Percentiles rank a stretch among this genome's conserved stretches.
These are phyloP conservation scores for Noccaea bulbosa DNA, from an alignment of 345 rosid genomes.

Conservation along the genomic window DNA sequence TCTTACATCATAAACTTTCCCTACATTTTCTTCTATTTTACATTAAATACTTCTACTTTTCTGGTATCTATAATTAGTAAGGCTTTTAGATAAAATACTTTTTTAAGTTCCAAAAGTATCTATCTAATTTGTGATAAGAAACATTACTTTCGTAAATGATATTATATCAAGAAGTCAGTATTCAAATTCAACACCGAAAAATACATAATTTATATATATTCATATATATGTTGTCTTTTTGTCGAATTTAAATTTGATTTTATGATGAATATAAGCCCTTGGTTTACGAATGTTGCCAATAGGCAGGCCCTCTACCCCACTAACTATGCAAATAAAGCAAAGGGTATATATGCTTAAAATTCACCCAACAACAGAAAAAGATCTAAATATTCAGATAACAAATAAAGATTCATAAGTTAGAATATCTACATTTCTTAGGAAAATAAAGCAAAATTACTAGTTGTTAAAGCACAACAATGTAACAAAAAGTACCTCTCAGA, in stretches of 20 bases:
- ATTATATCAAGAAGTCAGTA: neutral
- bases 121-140: neutral
- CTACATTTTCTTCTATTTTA: neutral
- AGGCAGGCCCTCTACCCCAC: conserved; percentile 22
- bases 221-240: neutral
- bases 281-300: conserved; percentile 29
- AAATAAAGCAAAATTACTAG: conserved; percentile 5
- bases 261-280: conserved; percentile 8
- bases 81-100: neutral
- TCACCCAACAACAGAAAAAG: neutral
- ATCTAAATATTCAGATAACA: conserved; percentile 1
- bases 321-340: conserved; percentile 25
- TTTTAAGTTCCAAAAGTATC: neutral
- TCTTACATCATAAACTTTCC: conserved; percentile 3
- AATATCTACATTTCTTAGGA: conserved; percentile 9
- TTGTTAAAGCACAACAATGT: conserved; percentile 14
- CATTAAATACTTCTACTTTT: neutral
- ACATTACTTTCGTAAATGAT: neutral
- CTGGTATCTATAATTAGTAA: neutral
- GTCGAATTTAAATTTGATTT: neutral
- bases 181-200: conserved; percentile 1
- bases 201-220: neutral
- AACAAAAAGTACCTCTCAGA: conserved; percentile 6
- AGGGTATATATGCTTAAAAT: conserved; percentile 32
- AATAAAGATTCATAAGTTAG: neutral